Conservation (phyloP, 805 yeast genomes). For the Candida khao-thaluensis region DNA sequence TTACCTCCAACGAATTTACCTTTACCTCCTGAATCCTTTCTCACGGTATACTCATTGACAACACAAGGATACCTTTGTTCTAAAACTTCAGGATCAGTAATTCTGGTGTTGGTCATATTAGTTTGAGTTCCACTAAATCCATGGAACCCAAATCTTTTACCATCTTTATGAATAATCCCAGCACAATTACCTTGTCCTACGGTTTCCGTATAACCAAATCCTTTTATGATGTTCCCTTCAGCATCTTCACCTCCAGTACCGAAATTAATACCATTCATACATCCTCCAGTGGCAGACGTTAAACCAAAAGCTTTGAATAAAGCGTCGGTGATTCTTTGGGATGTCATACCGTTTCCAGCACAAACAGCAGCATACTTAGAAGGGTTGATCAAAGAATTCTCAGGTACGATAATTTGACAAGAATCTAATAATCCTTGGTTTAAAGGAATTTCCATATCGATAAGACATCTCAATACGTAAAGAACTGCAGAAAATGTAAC, state of each 20-base stretch:
- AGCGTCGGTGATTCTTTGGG: slow-evolving; percentile 22
- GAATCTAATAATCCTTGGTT: slow-evolving; percentile 41
- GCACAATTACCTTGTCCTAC: slow-evolving; percentile 22
- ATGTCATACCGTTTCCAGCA: slow-evolving; percentile 22
- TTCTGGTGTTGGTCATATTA: slow-evolving; percentile 41
- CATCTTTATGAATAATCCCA: slow-evolving; percentile 16
- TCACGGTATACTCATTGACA: slow-evolving; percentile 15
- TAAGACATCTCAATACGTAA: slow-evolving; percentile 79
- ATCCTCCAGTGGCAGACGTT: slow-evolving; percentile 21
- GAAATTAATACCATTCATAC: slow-evolving; percentile 22
- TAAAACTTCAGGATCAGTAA: slow-evolving; percentile 21
- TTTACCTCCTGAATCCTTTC: slow-evolving; percentile 18
- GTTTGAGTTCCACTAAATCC: slow-evolving; percentile 37
- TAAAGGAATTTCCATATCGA: slow-evolving; percentile 81
- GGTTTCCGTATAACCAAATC: slow-evolving; percentile 19
- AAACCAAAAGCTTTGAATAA: slow-evolving; percentile 23
- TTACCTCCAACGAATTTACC: slow-evolving; percentile 21
- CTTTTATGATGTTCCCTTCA: slow-evolving; percentile 18
- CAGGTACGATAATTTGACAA: slow-evolving; percentile 18
- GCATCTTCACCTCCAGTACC: slow-evolving; percentile 20
- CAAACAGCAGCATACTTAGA: slow-evolving; percentile 20
- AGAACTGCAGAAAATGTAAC: slow-evolving; percentile 84
- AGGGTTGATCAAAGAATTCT: slow-evolving; percentile 18
- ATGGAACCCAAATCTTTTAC: slow-evolving; percentile 15
- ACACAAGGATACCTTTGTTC: slow-evolving; percentile 20